Conservation (phyloP, 2,329 filamentous ascomycete genomes). For the Curvularia sp. region DNA sequence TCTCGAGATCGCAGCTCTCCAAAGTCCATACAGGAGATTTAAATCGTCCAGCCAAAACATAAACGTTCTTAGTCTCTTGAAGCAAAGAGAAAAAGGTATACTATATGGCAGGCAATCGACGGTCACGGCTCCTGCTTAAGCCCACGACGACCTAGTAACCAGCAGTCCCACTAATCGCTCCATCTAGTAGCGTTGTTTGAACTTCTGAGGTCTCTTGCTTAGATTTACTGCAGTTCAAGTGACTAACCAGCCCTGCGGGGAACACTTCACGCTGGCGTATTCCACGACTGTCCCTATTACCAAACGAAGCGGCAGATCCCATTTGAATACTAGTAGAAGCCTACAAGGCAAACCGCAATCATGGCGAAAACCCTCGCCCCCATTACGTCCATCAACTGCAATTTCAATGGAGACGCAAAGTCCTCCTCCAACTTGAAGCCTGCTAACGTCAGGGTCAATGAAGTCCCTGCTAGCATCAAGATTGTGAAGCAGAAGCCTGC, state of each 20-base stretch:
- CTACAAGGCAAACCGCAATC: slow-evolving; percentile 51
- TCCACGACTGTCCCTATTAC: slow-evolving; percentile 47
- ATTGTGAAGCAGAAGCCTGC: slow-evolving; percentile 38
- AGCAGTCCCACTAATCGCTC: slow-evolving; percentile 43
- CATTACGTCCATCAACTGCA: slow-evolving; percentile 38
- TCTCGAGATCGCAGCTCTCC: slow-evolving; percentile 64
- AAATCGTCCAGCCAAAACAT: slow-evolving; percentile 55
- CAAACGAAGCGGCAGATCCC: slow-evolving; percentile 57
- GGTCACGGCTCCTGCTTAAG: slow-evolving; percentile 41
- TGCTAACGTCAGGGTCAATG: slow-evolving; percentile 39
- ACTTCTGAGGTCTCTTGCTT: slow-evolving; percentile 32
- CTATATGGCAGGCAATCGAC: slow-evolving; percentile 44
- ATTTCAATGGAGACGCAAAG: slow-evolving; percentile 44
- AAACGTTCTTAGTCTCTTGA: slow-evolving; percentile 23
- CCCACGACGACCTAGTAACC: slow-evolving; percentile 30
- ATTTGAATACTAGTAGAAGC: slow-evolving; percentile 55
- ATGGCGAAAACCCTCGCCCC: slow-evolving; percentile 53
- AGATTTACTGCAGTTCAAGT: slow-evolving; percentile 43
- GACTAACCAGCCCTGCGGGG: slow-evolving; percentile 34
- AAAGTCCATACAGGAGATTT: slow-evolving; percentile 63
- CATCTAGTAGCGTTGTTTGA: slow-evolving; percentile 46
- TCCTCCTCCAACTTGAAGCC: slow-evolving; percentile 48
- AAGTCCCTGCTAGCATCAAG: slow-evolving; percentile 41
- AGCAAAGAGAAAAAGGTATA: slow-evolving; percentile 47
- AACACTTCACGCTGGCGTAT: slow-evolving; percentile 52